phyloP scores from a whole-genome alignment of 1,284 basidiomycete genomes.

The Austropuccinia psidii region DNA sequence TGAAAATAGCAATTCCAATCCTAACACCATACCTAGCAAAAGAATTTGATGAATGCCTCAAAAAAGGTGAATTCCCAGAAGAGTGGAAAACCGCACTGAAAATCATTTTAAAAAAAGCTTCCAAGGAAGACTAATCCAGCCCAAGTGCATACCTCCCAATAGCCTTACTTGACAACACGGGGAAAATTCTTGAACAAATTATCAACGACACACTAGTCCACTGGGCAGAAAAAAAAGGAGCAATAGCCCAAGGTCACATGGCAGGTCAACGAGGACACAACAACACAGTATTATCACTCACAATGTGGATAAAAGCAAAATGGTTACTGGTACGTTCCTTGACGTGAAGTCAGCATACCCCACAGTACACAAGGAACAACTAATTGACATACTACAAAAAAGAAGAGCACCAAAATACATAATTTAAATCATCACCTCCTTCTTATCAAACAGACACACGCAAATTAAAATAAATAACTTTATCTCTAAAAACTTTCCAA shows the following conservation, averaged over 20 bases:
- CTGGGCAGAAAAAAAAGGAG: not conserved
- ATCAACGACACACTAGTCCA: not conserved
- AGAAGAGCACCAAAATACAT: not conserved
- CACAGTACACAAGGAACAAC: not conserved
- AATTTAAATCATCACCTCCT: not conserved
- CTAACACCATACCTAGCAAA: not conserved
- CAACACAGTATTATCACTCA: not conserved
- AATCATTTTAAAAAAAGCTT: not conserved
- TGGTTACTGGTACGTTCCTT: not conserved
- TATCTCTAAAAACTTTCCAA: not conserved
- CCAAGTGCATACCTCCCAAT: not conserved
- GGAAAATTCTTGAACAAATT: not conserved
- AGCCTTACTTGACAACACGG: not conserved
- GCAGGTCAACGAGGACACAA: not conserved
- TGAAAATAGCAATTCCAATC: too few relatives aligned
- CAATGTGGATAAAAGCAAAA: not conserved
- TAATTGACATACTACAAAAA: not conserved
- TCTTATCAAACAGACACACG: not conserved
- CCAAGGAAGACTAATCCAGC: not conserved
- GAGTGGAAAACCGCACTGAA: not conserved
- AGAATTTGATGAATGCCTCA: not conserved
- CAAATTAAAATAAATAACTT: not conserved
- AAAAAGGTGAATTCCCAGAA: not conserved
- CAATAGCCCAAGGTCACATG: not conserved
- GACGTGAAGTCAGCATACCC: constrained; percentile 9